Conservation (phyloP, 108 stramenopile species). For the Nitzschia sp. region DNA sequence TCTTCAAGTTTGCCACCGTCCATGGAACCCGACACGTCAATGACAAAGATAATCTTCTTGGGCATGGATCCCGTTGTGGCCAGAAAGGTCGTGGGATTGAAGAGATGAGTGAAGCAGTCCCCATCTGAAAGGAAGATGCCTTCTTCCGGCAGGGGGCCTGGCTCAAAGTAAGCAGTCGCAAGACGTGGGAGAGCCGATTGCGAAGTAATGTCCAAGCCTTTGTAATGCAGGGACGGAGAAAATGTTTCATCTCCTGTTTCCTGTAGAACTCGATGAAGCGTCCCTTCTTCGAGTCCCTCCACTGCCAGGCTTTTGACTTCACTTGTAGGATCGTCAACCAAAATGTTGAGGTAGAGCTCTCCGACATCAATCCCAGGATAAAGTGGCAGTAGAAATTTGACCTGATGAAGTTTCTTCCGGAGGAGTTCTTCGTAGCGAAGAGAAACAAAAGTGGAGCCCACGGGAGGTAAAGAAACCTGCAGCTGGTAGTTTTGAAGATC, state of each 20-base stretch:
- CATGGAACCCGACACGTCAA: conserved; percentile 18
- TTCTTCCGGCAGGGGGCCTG: background rate
- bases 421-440: conserved; percentile 8
- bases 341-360: background rate
- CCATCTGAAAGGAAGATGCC: background rate
- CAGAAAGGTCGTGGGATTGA: conserved; percentile 10
- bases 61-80: background rate
- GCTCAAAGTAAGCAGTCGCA: background rate
- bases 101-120: conserved; percentile 7
- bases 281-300: background rate
- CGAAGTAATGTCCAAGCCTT: background rate
- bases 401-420: background rate
- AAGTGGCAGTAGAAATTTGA: conserved; percentile 13
- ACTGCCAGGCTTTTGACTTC: background rate
- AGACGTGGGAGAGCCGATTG: background rate
- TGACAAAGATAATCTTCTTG: conserved; percentile 15
- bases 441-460: background rate
- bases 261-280: background rate
- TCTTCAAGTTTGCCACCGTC: background rate
- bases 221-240: background rate
- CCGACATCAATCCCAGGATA: conserved; percentile 16
- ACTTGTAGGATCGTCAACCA: background rate
- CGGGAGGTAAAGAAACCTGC: conserved; percentile 6
- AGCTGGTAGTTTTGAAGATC: conserved; percentile 12
- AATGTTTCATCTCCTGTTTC: background rate